Percentiles rank a stretch among this genome's conserved stretches.
Evolutionary conservation across 192 early-diverging fungal genomes (phyloP).

Genomic region (Coemansia sp.): DNA sequence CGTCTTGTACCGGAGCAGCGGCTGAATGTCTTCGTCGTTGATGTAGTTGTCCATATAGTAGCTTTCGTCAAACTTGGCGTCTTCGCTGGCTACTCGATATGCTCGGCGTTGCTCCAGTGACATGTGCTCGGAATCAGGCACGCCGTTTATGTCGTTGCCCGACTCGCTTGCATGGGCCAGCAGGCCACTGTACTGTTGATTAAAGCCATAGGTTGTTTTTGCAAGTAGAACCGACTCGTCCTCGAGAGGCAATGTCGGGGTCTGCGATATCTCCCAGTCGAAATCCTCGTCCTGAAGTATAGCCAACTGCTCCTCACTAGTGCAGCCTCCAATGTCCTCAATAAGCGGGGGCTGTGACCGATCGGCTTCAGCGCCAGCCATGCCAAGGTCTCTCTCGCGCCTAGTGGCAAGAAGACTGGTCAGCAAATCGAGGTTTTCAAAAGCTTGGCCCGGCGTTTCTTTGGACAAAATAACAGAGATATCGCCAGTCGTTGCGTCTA

Average conservation of each 20-base stretch:
- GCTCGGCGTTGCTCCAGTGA: constrained; percentile 48
- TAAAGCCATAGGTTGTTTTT: constrained; percentile 79
- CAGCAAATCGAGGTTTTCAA: constrained; percentile 84
- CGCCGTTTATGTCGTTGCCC: constrained; percentile 65
- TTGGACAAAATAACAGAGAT: constrained; percentile 77
- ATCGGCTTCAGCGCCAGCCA: not conserved
- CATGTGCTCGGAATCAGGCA: constrained; percentile 56
- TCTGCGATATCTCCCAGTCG: constrained; percentile 86
- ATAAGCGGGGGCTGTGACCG: constrained; percentile 25
- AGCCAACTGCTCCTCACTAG: constrained; percentile 3
- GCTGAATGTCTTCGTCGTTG: constrained; percentile 80
- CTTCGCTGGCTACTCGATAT: constrained; percentile 64
- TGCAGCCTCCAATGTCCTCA: constrained; percentile 23
- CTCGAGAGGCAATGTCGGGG: constrained; percentile 38
- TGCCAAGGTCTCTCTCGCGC: constrained; percentile 47
- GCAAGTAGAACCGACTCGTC: constrained; percentile 10
- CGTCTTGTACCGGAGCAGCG: constrained; percentile 70
- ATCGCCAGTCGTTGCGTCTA: constrained; percentile 74
- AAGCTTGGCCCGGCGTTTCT: constrained; percentile 68
- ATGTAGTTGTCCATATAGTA: constrained; percentile 88
- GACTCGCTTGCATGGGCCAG: constrained; percentile 69
- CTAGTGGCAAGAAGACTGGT: constrained; percentile 73
- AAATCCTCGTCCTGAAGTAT: constrained; percentile 57
- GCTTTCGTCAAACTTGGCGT: constrained; percentile 86
- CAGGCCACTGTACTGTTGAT: constrained; percentile 74